Base-by-base conservation (phyloP, 345 rosid species). In the Capsella bursapastoris region DNA sequence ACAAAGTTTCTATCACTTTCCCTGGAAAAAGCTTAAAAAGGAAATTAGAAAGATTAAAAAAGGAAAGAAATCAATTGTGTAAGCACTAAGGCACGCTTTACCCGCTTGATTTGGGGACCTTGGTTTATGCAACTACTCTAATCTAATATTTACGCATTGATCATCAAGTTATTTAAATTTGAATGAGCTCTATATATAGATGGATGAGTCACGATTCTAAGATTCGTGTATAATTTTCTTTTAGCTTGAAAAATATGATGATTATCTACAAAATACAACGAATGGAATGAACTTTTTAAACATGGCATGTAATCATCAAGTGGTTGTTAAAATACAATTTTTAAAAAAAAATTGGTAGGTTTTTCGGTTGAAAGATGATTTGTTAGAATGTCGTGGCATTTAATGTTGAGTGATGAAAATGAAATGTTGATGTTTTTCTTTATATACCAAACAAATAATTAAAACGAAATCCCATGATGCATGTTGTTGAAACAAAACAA, bases 1-100 rank as follows among this genome's bases (percentile, higher is more conserved):
- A 68, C 78, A 73, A 72, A 72, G 66, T 73, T 72, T 67, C 66
- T 40, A 50, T 64, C 71, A 64, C 66, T 76, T 77, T 64, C 59
- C 75, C 34, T 29, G 37, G 70, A 16, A 55, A 76, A 76, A 50
- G 47, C 80, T 56, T 57, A 31, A 47, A 50, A 70, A 55, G 60
- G 11, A 35, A 48, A 28, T 48, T 11, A 41, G 34, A 56, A 16
- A 61, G 41, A 32, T 29, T 29, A n/a, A 37, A 43, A 35, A 4
- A 6, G 3, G 32, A 74, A 56, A 44, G 28, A 49, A n/a, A 67
- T 8, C 28, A 29, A 38, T 29, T 31, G 15, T 28, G 27, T 45
- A 68, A 41, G 58, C 74, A 60, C 78, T 74, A 49, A 49, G 37
- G 62, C 66, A 62, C 59, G 70, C 74, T 76, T 66, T 57, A 68